Base-by-base conservation (phyloP, 257 asterid species). In the Forsythia viridissima region DNA sequence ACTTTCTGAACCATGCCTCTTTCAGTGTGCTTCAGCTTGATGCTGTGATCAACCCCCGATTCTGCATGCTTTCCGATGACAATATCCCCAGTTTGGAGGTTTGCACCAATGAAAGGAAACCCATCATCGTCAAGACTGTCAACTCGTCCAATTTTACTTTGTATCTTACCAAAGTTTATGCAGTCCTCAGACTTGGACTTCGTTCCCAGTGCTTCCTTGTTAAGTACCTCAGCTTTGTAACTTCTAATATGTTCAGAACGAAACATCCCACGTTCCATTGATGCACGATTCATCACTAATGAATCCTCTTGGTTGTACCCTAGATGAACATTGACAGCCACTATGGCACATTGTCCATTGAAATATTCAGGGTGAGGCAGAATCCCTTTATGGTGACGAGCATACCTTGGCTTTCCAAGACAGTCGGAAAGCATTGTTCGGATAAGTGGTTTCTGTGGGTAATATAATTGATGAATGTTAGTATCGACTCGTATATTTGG, bases 251-350 rank as follows among this genome's bases (percentile, higher is more conserved):
- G 99, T 81, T 93, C 98, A 3, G 97, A 76, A 8, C 99, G 87
- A 70, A 93, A 96, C 99, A 96, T 89, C 37, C 98, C 99, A 24
- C 99, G 98, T 81, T 96, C 99, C 76, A 93, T 24, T 9, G 99
- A 96, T 3, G 97, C 86, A 66, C 95, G 93, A 79, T 96, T 96
- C 99, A 96, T 93, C 18, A 96, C 99, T 65, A 96, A 57, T 0
- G 99, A 96, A 82, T 96, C 99, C 80, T 93, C 98, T 81, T 96
- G 99, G 85, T 96, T 96, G 85, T 90, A 96, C 42, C 99, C 98
- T 20, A 82, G 96, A 82, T 96, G 98, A 59, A 91, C 99, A 78
- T 96, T 96, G 15, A 96, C 97, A 44, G 99, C 93, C 68, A 96
- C 97, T 4, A 96, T 91, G 24, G 96, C 96, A 82, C 97, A 96